phyloP scores from a whole-genome alignment of 768 basidiomycete species.

The Agaricus blazei region DNA sequence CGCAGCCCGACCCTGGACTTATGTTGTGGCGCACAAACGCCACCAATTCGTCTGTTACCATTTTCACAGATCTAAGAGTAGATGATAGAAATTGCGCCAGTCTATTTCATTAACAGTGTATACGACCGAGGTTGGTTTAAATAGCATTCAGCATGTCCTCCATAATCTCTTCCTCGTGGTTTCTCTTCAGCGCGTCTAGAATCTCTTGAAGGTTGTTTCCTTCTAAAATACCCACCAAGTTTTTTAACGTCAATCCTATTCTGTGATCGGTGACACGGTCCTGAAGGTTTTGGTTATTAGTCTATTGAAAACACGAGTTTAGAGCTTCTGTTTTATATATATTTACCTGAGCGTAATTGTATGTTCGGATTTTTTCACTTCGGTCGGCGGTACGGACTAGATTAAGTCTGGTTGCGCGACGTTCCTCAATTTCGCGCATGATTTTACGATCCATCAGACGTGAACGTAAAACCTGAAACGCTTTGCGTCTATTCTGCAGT shows the following conservation, averaged over 20 bases:
- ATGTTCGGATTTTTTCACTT: conserved; percentile 94
- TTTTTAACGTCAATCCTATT: conserved; percentile 70
- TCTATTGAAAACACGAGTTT: too few species aligned
- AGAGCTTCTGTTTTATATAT: too few species aligned
- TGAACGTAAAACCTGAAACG: conserved; percentile 84
- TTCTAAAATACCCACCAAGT: conserved; percentile 60
- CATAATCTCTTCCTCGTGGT: conserved; percentile 52
- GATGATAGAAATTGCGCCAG: background rate
- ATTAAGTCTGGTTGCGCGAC: conserved; percentile 61
- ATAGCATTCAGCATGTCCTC: conserved; percentile 40
- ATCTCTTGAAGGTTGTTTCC: conserved; percentile 58
- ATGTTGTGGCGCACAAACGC: too few species aligned
- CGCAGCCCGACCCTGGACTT: too few species aligned
- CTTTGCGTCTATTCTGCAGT: conserved; percentile 81
- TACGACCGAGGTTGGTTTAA: background rate
- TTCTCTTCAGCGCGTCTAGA: conserved; percentile 48
- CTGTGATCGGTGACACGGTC: conserved; percentile 93
- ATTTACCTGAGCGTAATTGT: conserved; percentile 83
- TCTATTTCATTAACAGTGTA: background rate
- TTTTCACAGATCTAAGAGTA: too few species aligned
- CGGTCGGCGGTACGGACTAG: conserved; percentile 82
- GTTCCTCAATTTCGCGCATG: conserved; percentile 60
- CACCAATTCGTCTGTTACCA: too few species aligned
- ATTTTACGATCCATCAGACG: conserved; percentile 82
- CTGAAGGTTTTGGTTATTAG: conserved; percentile 27